Conservation (phyloP, 169 alveolate species). For the Ichthyophthirius multifiliis region DNA sequence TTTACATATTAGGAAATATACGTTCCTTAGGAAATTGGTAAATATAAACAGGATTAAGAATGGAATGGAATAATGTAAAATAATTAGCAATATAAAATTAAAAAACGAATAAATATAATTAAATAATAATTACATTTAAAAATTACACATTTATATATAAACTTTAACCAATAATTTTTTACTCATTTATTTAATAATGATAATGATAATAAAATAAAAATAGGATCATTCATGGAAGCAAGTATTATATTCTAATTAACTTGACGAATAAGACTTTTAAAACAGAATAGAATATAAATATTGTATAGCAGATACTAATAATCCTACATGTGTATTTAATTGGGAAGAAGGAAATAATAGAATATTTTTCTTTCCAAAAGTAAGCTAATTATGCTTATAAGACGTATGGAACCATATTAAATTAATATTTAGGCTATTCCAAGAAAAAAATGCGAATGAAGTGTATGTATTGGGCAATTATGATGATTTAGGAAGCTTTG, state of each 20-base stretch:
- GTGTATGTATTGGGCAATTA: background rate
- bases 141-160: background rate
- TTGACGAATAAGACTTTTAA: background rate
- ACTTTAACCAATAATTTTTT: background rate
- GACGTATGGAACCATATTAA: background rate
- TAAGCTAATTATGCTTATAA: background rate
- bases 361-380: background rate
- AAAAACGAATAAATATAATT: background rate
- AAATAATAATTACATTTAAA: background rate
- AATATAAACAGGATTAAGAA: background rate
- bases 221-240: background rate
- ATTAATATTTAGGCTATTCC: background rate
- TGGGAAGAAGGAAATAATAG: slow-evolving; percentile 8
- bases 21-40: background rate
- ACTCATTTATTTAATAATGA: too few species aligned
- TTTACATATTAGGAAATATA: background rate
- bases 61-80: background rate
- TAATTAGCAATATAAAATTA: background rate
- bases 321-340: background rate
- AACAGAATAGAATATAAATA: background rate
- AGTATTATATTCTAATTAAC: background rate
- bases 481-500: background rate
- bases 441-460: background rate
- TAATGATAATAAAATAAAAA: too few species aligned
- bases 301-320: background rate